These are phyloP conservation scores for Graphiopsis chlorocephala DNA, from an alignment of 2,329 filamentous ascomycete species.

Conservation along the genomic window DNA sequence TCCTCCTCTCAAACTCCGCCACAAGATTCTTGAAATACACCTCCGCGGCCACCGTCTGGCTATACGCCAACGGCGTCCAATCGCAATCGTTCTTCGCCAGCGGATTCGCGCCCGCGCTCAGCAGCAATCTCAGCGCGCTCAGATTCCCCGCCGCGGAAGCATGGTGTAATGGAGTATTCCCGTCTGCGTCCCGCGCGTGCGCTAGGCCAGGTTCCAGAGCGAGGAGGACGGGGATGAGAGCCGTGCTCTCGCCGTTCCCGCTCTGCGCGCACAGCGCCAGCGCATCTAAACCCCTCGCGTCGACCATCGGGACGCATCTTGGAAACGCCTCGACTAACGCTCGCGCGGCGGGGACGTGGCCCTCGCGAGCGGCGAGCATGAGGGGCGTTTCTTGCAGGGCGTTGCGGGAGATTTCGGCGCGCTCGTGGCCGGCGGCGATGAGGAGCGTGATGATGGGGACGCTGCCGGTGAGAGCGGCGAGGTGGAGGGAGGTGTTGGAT, in stretches of 20 bases:
- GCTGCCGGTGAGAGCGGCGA: constrained; percentile 72
- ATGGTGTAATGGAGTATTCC: constrained; percentile 87
- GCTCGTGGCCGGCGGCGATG: constrained; percentile 71
- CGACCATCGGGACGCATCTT: constrained; percentile 60
- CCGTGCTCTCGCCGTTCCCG: constrained; percentile 24
- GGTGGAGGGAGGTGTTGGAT: constrained; percentile 80
- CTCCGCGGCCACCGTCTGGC: constrained; percentile 76
- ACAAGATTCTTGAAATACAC: constrained; percentile 79
- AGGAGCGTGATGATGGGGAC: constrained; percentile 66
- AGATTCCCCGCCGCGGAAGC: constrained; percentile 79
- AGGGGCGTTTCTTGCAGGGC: constrained; percentile 76
- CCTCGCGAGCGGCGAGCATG: constrained; percentile 69
- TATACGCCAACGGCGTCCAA: constrained; percentile 83
- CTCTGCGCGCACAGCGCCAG: constrained; percentile 40
- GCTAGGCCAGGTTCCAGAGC: constrained; percentile 26
- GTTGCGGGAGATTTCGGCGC: constrained; percentile 70
- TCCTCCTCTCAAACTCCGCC: constrained; percentile 65
- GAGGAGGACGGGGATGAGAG: constrained; percentile 44
- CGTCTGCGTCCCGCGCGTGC: constrained; percentile 57
- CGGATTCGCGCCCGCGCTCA: constrained; percentile 75
- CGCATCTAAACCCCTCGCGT: constrained; percentile 68
- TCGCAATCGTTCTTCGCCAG: constrained; percentile 70
- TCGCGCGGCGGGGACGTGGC: constrained; percentile 71
- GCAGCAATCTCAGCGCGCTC: constrained; percentile 70
- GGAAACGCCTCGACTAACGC: constrained; percentile 66